These are phyloP conservation scores for Suillus ampliporus DNA, from an alignment of 768 basidiomycete species.

Conservation along the genomic window DNA sequence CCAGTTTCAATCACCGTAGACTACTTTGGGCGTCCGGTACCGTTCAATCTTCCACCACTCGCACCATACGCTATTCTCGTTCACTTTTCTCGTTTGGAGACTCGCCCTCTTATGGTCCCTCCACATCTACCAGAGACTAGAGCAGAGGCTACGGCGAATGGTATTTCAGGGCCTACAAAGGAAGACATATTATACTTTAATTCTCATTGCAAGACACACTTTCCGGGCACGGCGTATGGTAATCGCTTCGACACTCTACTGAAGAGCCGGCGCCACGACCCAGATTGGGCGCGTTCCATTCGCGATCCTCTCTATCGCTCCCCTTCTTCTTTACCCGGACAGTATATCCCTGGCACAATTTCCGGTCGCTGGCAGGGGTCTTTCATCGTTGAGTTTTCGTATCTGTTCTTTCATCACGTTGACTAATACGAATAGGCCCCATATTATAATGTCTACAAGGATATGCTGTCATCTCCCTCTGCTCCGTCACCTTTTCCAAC, in stretches of 20 bases:
- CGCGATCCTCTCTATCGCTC: conserved; percentile 7
- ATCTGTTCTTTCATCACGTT: not conserved
- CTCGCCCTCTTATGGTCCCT: conserved; percentile 41
- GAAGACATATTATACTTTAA: conserved; percentile 54
- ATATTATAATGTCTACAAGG: conserved; percentile 42
- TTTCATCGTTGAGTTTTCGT: conserved; percentile 41
- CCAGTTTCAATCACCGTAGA: conserved; percentile 36
- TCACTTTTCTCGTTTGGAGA: conserved; percentile 52
- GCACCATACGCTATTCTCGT: conserved; percentile 53
- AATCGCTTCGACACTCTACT: conserved; percentile 23
- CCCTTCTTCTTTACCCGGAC: conserved; percentile 13
- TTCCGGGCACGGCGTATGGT: conserved; percentile 32
- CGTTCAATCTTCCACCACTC: conserved; percentile 46
- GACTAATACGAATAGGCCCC: conserved; percentile 40
- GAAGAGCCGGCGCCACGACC: conserved; percentile 38
- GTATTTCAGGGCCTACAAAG: conserved; percentile 46
- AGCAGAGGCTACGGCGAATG: conserved; percentile 35
- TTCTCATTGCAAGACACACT: conserved; percentile 47
- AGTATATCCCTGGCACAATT: conserved; percentile 50
- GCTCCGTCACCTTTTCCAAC: conserved; percentile 42
- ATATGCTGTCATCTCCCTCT: conserved; percentile 40
- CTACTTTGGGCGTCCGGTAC: conserved; percentile 49
- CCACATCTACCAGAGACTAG: conserved; percentile 46
- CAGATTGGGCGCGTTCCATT: conserved; percentile 35
- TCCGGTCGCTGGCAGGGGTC: conserved; percentile 58